These are phyloP conservation scores for Trypanosoma lewisi DNA, from an alignment of 208 protist genomes.

Conservation along the genomic window DNA sequence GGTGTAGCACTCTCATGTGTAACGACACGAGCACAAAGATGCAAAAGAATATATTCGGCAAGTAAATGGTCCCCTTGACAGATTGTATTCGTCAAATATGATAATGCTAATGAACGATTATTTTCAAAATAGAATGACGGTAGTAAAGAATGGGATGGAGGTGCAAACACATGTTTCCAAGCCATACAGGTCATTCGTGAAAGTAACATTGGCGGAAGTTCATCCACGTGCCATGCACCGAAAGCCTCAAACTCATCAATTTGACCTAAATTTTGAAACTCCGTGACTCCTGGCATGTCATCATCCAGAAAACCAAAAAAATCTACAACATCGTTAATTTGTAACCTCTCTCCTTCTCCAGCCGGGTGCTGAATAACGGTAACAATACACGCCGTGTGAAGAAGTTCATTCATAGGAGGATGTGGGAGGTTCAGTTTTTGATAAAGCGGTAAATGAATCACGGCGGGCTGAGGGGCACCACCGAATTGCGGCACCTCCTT, in stretches of 20 bases:
- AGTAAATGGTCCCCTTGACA: conserved; percentile 57
- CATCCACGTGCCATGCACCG: conserved; percentile 45
- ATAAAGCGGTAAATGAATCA: conserved; percentile 3
- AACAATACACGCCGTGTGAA: conserved; percentile 41
- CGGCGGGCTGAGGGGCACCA: not conserved
- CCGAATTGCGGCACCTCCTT: not conserved
- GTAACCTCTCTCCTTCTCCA: conserved; percentile 23
- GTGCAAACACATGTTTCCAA: conserved; percentile 21
- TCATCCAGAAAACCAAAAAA: conserved; percentile 69
- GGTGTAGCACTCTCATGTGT: conserved; percentile 50
- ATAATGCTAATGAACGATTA: conserved; percentile 15
- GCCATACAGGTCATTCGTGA: conserved; percentile 47
- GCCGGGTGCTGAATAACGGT: conserved; percentile 31
- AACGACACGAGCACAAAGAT: conserved; percentile 54
- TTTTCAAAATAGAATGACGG: conserved; percentile 8
- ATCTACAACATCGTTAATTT: conserved; percentile 67
- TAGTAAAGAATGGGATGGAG: conserved; percentile 20
- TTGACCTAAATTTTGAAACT: not conserved
- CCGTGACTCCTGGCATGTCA: conserved; percentile 4
- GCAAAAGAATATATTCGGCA: conserved; percentile 72
- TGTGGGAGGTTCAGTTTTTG: conserved; percentile 37
- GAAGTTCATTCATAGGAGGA: conserved; percentile 14
- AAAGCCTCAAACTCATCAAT: conserved; percentile 50
- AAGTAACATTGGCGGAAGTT: conserved; percentile 39
- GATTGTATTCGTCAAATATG: conserved; percentile 31